These are phyloP conservation scores for Globisporangium nodosum DNA, from an alignment of 352 stramenopile genomes.

Conservation along the genomic window DNA sequence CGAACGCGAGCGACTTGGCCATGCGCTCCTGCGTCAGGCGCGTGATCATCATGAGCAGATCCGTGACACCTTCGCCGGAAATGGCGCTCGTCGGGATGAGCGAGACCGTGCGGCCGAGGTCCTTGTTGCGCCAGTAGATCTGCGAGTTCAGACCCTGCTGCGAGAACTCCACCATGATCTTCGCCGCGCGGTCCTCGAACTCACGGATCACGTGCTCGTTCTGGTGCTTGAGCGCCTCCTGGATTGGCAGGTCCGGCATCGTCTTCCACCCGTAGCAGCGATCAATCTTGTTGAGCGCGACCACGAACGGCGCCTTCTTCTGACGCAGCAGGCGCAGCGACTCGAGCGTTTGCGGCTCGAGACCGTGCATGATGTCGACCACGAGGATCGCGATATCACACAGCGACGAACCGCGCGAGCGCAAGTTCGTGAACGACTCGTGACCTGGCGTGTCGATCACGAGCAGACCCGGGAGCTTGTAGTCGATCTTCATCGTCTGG, in stretches of 20 bases:
- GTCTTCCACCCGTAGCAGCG: conserved; percentile 98
- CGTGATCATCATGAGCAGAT: conserved; percentile 96
- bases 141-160: conserved; percentile 98
- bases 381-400: conserved; percentile 99
- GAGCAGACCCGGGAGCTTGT: conserved; percentile 89
- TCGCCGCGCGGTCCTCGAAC: conserved; percentile 92
- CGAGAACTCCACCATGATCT: conserved; percentile 94
- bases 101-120: conserved; percentile 93
- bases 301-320: conserved; percentile 96
- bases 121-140: conserved; percentile 99
- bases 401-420: conserved; percentile 94
- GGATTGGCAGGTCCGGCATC: conserved; percentile 92
- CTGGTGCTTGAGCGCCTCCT: conserved; percentile 86
- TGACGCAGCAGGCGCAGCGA: conserved; percentile 95
- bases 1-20: conserved; percentile 84
- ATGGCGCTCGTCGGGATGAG: conserved; percentile 98
- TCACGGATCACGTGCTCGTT: conserved; percentile 94
- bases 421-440: conserved; percentile 99
- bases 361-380: conserved; percentile 99
- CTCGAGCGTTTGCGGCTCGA: conserved; percentile 99
- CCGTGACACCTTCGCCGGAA: conserved; percentile 97
- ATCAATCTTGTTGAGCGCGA: conserved; percentile 99
- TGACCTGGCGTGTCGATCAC: conserved; percentile 99
- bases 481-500: conserved; percentile 80
- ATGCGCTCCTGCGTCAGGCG: conserved; percentile 95